Evolutionary conservation across 1,284 basidiomycete species (phyloP), one percentile per base, ranked within the genome.

Genomic region (Inonotus hispidus): DNA sequence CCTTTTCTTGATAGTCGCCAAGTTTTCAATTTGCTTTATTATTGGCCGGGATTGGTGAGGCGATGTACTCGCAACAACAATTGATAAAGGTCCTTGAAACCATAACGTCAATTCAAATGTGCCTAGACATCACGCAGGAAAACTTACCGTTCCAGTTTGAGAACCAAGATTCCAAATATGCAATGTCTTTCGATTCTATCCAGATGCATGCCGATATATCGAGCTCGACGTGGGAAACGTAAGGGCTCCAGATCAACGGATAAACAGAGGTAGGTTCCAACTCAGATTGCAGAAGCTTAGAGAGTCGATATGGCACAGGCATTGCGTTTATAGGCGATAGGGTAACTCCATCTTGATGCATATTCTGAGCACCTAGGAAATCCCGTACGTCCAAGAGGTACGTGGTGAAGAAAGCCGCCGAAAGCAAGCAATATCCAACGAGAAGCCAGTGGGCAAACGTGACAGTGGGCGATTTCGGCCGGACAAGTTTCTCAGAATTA

Each of bases 181-280:
- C 70, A 16, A 81, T 52, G 3, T 73, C 71, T 16, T 68, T 66
- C 43, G 74, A 72, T 16, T 75, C 73, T 19, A 72, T 66, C 84
- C 84, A 85, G 5, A 83, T 66, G 68, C 83, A 85, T 38, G 81
- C 82, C 0, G 82, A 76, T 14, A 80, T 68, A 1, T 64, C 61
- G 7, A 64, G 63, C 29, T 64, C 62, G 21, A 69, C 64, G 13
- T 64, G 46, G 25, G 54, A 38, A 2, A 65, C 62, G 11, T 59
- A 58, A 6, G 62, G 53, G 16, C 54, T 41, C 16, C 71, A 50
- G 7, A 71, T 56, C 53, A 68, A 70, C 0, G 72, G 71, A 35
- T 60, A 59, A n/a, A 75, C 65, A 3, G 61, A 53, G 10, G 59
- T 57, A 16, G 69, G 69, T 2, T 52, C 59, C 23, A 71, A 69